Percentiles rank a stretch among this genome's conserved stretches.
phyloP scores from a whole-genome alignment of 129 eudicot genomes.

The Helianthus annuus region HanXRQr2.0-SUNRISE NC_035444.2:2562009-2562508 shows the following conservation, averaged over 20 bases:
- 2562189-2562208: slow-evolving; percentile 76
- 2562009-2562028: slow-evolving; percentile 8
- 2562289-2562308: slow-evolving; percentile 19
- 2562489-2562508: too few species aligned
- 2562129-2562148: slow-evolving; percentile 46
- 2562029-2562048: slow-evolving; percentile 18
- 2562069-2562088: slow-evolving; percentile 36
- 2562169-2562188: slow-evolving; percentile 49
- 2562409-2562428: too few species aligned
- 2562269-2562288: slow-evolving; percentile 1
- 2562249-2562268: neutral
- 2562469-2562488: too few species aligned
- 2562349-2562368: neutral
- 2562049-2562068: slow-evolving; percentile 58
- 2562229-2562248: slow-evolving; percentile 82
- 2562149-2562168: slow-evolving; percentile 53
- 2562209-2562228: slow-evolving; percentile 88
- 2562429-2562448: too few species aligned
- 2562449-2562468: too few species aligned
- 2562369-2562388: neutral
- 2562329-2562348: neutral
- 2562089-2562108: slow-evolving; percentile 50
- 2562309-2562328: neutral
- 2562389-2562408: too few species aligned
- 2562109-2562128: slow-evolving; percentile 47